Evolutionary conservation across 2,329 filamentous ascomycete species (phyloP).

Genomic region (Phoma sp.): DNA sequence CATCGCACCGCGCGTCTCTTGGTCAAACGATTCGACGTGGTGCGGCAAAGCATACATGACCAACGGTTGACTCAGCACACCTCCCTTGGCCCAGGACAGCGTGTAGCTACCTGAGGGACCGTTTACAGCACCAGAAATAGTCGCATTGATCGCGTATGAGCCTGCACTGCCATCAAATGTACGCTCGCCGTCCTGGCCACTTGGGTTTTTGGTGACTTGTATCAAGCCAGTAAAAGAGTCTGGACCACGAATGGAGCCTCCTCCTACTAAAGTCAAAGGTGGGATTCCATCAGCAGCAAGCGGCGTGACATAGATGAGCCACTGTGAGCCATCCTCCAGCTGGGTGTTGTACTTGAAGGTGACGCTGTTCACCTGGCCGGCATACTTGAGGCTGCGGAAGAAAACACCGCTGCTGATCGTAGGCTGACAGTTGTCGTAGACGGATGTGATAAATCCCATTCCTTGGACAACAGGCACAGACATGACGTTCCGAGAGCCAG

Average conservation of each 20-base stretch:
- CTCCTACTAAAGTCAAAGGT: constrained; percentile 72
- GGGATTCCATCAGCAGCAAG: constrained; percentile 63
- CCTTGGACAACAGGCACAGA: constrained; percentile 87
- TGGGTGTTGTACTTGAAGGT: constrained; percentile 30
- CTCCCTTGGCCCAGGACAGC: constrained; percentile 74
- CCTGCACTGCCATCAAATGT: constrained; percentile 80
- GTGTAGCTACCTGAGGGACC: constrained; percentile 70
- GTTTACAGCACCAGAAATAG: constrained; percentile 55
- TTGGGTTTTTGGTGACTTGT: constrained; percentile 82
- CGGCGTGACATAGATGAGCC: constrained; percentile 80
- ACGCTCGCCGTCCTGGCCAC: constrained; percentile 61
- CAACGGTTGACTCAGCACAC: constrained; percentile 63
- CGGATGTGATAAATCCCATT: constrained; percentile 82
- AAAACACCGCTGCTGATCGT: constrained; percentile 76
- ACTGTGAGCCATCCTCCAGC: constrained; percentile 65
- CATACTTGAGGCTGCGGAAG: constrained; percentile 68
- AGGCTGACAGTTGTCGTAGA: constrained; percentile 75
- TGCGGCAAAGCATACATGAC: constrained; percentile 93
- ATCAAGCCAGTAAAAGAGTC: constrained; percentile 76
- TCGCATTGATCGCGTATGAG: constrained; percentile 70
- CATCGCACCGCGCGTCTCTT: constrained; percentile 56
- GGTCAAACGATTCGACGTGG: constrained; percentile 78
- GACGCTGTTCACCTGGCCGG: constrained; percentile 54
- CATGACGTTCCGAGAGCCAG: constrained; percentile 64
- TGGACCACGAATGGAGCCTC: constrained; percentile 69